Percentiles rank a stretch among this genome's conserved stretches.
These are phyloP conservation scores for Asterionellopsis glacialis DNA, from an alignment of 108 stramenopile genomes.

Conservation along the genomic window DNA sequence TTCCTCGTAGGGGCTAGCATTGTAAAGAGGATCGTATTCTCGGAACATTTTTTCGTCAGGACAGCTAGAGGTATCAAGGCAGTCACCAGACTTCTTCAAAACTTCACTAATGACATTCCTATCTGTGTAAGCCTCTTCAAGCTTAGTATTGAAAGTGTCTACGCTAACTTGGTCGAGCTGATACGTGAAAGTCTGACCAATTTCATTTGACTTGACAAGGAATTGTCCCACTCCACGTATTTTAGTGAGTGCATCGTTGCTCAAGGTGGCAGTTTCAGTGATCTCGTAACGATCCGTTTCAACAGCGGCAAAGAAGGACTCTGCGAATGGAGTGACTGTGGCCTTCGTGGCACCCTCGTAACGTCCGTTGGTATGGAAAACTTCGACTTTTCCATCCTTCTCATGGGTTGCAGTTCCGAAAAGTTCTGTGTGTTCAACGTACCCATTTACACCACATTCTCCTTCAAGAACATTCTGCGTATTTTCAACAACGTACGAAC, in stretches of 20 bases:
- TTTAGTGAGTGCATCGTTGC: neutral
- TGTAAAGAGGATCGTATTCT: constrained; percentile 4
- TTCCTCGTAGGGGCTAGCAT: constrained; percentile 13
- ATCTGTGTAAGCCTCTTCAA: neutral
- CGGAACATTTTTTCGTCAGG: constrained; percentile 9
- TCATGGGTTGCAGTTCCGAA: constrained; percentile 17
- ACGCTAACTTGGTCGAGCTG: neutral
- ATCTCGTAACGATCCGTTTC: neutral
- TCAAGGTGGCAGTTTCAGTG: neutral
- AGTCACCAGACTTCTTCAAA: too few species aligned
- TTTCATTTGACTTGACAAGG: neutral
- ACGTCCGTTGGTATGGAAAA: neutral
- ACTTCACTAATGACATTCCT: neutral
- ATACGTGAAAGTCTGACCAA: constrained; percentile 1
- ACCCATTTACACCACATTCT: constrained; percentile 15
- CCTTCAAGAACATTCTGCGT: neutral
- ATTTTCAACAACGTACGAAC: neutral
- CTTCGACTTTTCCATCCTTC: constrained; percentile 14
- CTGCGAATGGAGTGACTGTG: neutral
- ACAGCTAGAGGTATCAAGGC: neutral
- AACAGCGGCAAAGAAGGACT: neutral
- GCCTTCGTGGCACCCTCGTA: neutral
- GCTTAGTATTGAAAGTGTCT: neutral
- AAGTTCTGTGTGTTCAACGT: neutral
- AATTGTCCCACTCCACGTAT: constrained; percentile 1